Evolutionary conservation across 495 filamentous ascomycete genomes (phyloP).

Genomic region (Jackrogersella minutella): DNA sequence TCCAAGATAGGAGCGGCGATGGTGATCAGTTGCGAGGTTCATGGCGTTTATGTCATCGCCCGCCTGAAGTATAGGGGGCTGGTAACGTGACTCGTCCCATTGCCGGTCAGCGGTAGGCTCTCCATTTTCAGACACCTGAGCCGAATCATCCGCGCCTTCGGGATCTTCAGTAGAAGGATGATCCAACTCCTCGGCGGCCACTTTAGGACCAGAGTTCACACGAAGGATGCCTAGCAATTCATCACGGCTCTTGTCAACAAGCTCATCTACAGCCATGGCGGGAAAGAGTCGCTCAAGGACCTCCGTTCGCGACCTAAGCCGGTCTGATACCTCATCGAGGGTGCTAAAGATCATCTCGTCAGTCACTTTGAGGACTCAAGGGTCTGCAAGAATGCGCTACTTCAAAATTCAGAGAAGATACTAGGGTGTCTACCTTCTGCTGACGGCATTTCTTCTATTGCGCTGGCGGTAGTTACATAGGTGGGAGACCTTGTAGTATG

Average conservation of each 20-base stretch:
- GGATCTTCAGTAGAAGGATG: conserved; percentile 13
- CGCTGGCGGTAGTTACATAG: conserved; percentile 41
- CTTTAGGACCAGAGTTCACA: neutral
- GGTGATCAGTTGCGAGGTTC: conserved; percentile 39
- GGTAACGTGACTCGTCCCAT: conserved; percentile 41
- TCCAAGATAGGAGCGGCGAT: conserved; percentile 38
- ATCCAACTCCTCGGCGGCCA: neutral
- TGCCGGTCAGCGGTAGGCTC: conserved; percentile 32
- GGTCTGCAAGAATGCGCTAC: neutral
- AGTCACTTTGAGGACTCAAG: conserved; percentile 1
- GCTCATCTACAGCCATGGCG: conserved; percentile 23
- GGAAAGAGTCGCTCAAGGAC: conserved; percentile 34
- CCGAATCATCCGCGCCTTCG: conserved; percentile 31
- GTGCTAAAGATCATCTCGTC: conserved; percentile 16
- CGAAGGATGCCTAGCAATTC: conserved; percentile 31
- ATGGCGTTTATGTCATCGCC: conserved; percentile 42
- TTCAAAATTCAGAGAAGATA: neutral
- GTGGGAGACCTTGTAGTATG: conserved; percentile 39
- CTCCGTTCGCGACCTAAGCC: conserved; percentile 23
- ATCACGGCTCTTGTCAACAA: conserved; percentile 34
- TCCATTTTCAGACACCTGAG: conserved; percentile 36
- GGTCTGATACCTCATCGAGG: conserved; percentile 34
- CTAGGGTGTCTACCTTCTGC: conserved; percentile 27
- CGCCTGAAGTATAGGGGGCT: conserved; percentile 28
- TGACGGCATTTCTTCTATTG: conserved; percentile 41